Conservation (phyloP, 129 eudicot species). For the Artemisia tridentata region DNA sequence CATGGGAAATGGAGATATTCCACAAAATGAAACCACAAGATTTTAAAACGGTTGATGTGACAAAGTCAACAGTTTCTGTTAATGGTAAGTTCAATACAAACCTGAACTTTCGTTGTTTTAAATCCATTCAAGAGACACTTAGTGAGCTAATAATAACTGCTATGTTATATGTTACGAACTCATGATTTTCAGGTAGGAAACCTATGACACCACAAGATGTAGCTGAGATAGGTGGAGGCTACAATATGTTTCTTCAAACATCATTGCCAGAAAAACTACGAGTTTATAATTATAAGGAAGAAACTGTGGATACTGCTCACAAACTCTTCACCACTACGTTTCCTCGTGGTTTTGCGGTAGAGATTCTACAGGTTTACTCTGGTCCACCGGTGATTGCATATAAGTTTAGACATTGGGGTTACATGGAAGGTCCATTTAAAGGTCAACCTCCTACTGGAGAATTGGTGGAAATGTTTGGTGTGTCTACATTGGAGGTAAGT, state of each 20-base stretch:
- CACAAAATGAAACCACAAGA: conserved; percentile 58
- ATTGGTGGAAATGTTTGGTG: conserved; percentile 54
- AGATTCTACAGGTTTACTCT: conserved; percentile 69
- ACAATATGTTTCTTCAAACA: conserved; percentile 69
- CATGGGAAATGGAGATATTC: conserved; percentile 81
- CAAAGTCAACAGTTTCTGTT: conserved; percentile 40
- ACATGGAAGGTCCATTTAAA: conserved; percentile 76
- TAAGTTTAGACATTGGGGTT: conserved; percentile 91
- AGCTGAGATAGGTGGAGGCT: conserved; percentile 60
- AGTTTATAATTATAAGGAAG: conserved; percentile 48
- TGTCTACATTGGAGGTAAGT: conserved; percentile 53
- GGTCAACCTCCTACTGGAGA: conserved; percentile 67
- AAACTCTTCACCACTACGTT: conserved; percentile 55
- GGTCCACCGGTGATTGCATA: conserved; percentile 68
- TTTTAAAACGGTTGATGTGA: conserved; percentile 45
- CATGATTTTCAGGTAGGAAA: conserved; percentile 44
- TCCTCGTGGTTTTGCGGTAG: conserved; percentile 80
- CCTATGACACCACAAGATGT: conserved; percentile 39
- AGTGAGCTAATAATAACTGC: background rate
- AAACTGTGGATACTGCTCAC: conserved; percentile 50
- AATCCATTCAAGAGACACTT: background rate
- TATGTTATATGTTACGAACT: background rate
- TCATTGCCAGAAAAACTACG: conserved; percentile 51
- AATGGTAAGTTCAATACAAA: conserved; percentile 35
- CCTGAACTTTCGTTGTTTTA: background rate